A percentile compares a stretch with the other conserved stretches of the same genome.
Conservation (phyloP, 768 basidiomycete species). For the Agaricus sinodeliciosus region DNA sequence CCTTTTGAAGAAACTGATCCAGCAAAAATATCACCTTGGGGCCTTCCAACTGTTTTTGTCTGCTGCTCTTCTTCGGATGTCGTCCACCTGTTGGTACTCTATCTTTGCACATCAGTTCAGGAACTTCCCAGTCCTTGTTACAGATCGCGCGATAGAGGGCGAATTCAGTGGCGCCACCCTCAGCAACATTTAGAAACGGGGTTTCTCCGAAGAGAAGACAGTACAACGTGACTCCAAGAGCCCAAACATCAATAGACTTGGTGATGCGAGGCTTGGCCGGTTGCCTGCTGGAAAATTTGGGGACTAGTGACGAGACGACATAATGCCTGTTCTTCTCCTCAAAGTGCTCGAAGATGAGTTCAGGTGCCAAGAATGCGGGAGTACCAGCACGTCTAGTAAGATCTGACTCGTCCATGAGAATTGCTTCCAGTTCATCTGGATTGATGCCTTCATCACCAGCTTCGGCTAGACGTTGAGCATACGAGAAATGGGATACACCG, state of each 20-base stretch:
- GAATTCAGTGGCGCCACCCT: slow-evolving; percentile 45
- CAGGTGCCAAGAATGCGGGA: slow-evolving; percentile 94
- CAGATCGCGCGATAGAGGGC: slow-evolving; percentile 77
- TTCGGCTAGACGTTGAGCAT: slow-evolving; percentile 73
- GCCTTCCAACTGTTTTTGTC: slow-evolving; percentile 36
- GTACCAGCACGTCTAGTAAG: slow-evolving; percentile 90
- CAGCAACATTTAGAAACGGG: slow-evolving; percentile 50
- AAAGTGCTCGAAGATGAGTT: slow-evolving; percentile 73
- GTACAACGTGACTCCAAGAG: slow-evolving; percentile 92
- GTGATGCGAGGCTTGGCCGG: slow-evolving; percentile 44
- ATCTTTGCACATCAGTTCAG: slow-evolving; percentile 69
- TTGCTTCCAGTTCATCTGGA: slow-evolving; percentile 42
- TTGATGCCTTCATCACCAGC: slow-evolving; percentile 37
- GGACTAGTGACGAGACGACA: slow-evolving; percentile 14
- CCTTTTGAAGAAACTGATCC: slow-evolving; percentile 76
- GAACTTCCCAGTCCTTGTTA: slow-evolving; percentile 64
- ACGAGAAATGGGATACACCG: slow-evolving; percentile 94
- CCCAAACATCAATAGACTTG: slow-evolving; percentile 97
- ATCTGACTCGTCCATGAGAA: slow-evolving; percentile 78
- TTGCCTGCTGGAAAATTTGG: slow-evolving; percentile 22
- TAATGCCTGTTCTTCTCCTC: slow-evolving; percentile 26
- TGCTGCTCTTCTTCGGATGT: slow-evolving; percentile 24
- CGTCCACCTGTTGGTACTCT: slow-evolving; percentile 57
- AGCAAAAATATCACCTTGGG: slow-evolving; percentile 63
- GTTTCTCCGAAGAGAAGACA: slow-evolving; percentile 86